phyloP scores from a whole-genome alignment of 768 basidiomycete species.

The Tylopilus balloui region DNA sequence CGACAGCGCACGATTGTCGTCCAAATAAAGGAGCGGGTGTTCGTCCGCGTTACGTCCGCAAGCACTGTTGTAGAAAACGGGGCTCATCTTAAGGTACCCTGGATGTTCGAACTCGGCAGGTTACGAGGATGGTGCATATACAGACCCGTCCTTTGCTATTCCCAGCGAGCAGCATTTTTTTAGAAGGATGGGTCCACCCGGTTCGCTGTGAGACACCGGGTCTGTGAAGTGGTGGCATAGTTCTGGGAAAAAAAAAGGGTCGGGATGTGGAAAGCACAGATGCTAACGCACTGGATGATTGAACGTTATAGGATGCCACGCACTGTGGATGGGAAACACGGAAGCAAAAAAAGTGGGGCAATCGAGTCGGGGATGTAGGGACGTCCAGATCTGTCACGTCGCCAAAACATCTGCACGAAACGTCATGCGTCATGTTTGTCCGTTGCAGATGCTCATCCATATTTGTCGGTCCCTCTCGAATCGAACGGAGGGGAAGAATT shows the following conservation, averaged over 20 bases:
- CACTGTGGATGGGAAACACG: neutral
- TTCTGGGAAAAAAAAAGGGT: slow-evolving; percentile 9
- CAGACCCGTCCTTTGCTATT: neutral
- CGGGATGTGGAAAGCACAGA: slow-evolving; percentile 2
- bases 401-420: slow-evolving; percentile 5
- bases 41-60: neutral
- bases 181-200: neutral
- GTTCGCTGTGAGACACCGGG: slow-evolving; percentile 3
- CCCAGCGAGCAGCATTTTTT: neutral
- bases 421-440: neutral
- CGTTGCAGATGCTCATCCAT: neutral
- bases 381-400: slow-evolving; percentile 7
- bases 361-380: neutral
- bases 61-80: neutral
- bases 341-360: neutral
- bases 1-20: neutral
- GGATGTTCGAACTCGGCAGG: neutral
- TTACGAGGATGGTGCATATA: neutral
- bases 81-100: neutral
- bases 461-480: neutral
- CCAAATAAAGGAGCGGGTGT: slow-evolving; percentile 1
- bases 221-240: neutral
- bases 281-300: neutral
- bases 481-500: neutral
- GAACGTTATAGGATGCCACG: neutral